Evolutionary conservation across 2,329 filamentous ascomycete genomes (phyloP), one percentile per base, ranked within the genome.

Genomic region (Fusarium cyanostomum): DNA sequence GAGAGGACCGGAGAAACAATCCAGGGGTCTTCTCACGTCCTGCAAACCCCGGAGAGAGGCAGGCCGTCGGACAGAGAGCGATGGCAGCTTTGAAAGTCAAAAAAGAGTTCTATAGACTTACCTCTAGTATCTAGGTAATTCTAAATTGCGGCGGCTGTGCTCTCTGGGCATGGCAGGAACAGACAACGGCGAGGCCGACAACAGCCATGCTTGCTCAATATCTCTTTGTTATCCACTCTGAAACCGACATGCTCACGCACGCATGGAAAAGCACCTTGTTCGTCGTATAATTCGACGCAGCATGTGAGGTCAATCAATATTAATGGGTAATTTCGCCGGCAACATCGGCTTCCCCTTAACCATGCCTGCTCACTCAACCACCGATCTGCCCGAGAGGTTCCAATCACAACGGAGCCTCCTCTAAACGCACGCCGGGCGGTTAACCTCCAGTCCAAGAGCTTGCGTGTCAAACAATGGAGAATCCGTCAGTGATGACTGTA

Each of bases 391-490:
- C 26, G 44, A 24, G 42, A 62, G 24, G 61, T 53, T 57, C 39
- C 56, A 65, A 52, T 58, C 61, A 57, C 33, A 46, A 59, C 30
- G 52, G 34, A 31, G 35, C 33, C 39, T 53, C 15, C 10, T 12
- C n/a, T n/a, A 16, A 58, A 31, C 43, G 18, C 38, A 28, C 27
- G 12, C 37, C 7, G 48, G 48, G 44, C 46, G 41, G 44, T 39
- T 59, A 49, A 39, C 26, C 21, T 42, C 18, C 12, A 37, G n/a
- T 16, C 31, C 12, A 33, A 37, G 34, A 35, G 62, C 63, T 66
- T 63, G 62, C 54, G 62, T 59, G 62, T 66, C 62, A 66, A 62
- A 62, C 18, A 54, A 59, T 56, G 45, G 62, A 37, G 58, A 56
- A 55, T 39, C 34, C 42, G 28, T 35, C 42, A 45, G 33, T 27